Percentiles rank a stretch among this genome's conserved stretches.
Evolutionary conservation across 2,329 filamentous ascomycete genomes (phyloP).

Genomic region (Exophiala sideris): DNA sequence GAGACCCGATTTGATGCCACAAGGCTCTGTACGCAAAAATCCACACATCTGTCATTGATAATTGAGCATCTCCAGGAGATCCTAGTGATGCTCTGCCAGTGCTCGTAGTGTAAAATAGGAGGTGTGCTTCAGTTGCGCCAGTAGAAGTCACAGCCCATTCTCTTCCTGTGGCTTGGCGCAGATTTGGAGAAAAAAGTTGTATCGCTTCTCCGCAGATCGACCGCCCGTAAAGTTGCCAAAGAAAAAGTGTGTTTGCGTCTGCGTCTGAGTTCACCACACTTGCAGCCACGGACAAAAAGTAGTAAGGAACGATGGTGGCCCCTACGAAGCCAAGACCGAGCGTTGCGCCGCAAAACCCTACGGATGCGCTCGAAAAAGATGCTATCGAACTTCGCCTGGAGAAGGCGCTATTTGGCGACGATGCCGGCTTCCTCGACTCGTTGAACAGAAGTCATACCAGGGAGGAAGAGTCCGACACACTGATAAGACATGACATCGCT

Average conservation of each 20-base stretch:
- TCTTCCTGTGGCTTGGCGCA: too few relatives aligned
- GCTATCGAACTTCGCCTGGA: slow-evolving; percentile 82
- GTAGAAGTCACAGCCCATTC: too few relatives aligned
- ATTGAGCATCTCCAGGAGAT: too few relatives aligned
- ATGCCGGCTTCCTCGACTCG: slow-evolving; percentile 72
- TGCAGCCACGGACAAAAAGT: too few relatives aligned
- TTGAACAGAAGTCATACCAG: slow-evolving; percentile 58
- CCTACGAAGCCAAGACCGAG: not conserved
- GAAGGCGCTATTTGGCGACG: slow-evolving; percentile 82
- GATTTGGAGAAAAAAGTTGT: slow-evolving; percentile 3
- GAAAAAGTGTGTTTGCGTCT: not conserved
- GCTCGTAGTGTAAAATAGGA: too few relatives aligned
- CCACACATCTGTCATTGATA: too few relatives aligned
- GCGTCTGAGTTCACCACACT: not conserved
- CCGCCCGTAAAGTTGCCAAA: not conserved
- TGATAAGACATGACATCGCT: slow-evolving; percentile 31
- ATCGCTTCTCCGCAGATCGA: not conserved
- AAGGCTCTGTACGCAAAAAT: too few relatives aligned
- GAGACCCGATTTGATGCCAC: not conserved
- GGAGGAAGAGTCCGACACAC: slow-evolving; percentile 33
- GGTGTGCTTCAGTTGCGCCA: too few relatives aligned
- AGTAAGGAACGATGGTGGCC: not conserved
- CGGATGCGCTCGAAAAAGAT: slow-evolving; percentile 62
- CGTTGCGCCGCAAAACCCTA: not conserved
- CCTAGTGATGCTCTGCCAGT: too few relatives aligned